Percentiles rank a stretch among this genome's conserved stretches.
Evolutionary conservation across 1,139 yeast genomes (phyloP).

Genomic region (Zygosaccharomyces pseudobailii): DNA sequence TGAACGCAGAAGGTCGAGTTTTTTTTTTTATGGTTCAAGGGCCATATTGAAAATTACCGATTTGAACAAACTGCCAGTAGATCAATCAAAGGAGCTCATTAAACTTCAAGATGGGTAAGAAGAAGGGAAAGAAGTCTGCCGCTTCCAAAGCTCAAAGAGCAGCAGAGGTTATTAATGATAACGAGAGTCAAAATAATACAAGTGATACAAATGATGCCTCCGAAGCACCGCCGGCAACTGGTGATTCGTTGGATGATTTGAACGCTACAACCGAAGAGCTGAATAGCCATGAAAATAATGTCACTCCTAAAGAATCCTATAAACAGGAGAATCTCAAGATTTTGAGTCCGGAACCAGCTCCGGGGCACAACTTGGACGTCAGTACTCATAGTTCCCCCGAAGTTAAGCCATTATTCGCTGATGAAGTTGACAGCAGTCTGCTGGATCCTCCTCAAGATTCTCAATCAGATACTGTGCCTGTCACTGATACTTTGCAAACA

Average conservation of each 20-base stretch:
- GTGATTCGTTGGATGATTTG: background rate
- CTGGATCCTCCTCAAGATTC: background rate
- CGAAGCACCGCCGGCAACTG: background rate
- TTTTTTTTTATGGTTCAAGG: background rate
- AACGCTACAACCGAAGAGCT: background rate
- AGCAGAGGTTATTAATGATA: background rate
- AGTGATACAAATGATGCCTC: background rate
- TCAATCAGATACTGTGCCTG: background rate
- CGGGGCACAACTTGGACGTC: background rate
- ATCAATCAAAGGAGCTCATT: background rate
- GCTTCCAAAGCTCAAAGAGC: background rate
- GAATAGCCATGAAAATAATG: background rate
- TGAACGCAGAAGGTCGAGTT: background rate
- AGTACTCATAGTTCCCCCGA: slow-evolving; percentile 1
- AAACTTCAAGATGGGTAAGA: slow-evolving; percentile 1
- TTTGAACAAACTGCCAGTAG: background rate
- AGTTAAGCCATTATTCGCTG: slow-evolving; percentile 2
- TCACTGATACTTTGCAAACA: background rate
- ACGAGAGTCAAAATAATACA: background rate
- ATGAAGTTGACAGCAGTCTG: background rate
- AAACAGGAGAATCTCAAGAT: background rate
- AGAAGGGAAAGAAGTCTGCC: slow-evolving; percentile 3
- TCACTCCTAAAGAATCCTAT: background rate
- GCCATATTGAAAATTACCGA: background rate
- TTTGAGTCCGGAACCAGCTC: background rate